Evolutionary conservation across 1,139 yeast species (phyloP).

Genomic region (Sugiyamaella pinicola): DNA sequence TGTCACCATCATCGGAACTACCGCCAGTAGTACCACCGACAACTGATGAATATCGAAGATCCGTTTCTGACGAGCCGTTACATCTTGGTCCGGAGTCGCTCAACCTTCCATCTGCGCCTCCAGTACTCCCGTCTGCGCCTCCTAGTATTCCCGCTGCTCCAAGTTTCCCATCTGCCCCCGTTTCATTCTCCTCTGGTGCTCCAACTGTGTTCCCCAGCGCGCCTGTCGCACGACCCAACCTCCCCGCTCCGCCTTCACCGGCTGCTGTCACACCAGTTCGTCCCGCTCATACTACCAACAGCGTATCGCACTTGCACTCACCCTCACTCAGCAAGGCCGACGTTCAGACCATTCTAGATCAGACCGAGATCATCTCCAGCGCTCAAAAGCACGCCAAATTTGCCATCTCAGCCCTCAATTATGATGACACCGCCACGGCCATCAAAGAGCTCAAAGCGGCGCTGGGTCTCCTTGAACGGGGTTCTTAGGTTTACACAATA

Average conservation of each 20-base stretch:
- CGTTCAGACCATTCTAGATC: slow-evolving; percentile 55
- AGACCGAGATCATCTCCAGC: slow-evolving; percentile 61
- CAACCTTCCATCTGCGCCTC: slow-evolving; percentile 26
- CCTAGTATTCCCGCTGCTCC: slow-evolving; percentile 28
- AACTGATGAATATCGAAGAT: neutral
- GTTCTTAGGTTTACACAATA: neutral
- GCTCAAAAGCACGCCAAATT: slow-evolving; percentile 88
- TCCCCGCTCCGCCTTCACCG: slow-evolving; percentile 19
- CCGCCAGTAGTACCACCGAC: neutral
- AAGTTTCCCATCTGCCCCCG: slow-evolving; percentile 23
- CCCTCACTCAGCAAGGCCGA: slow-evolving; percentile 47
- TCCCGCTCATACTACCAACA: slow-evolving; percentile 12
- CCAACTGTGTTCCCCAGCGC: slow-evolving; percentile 23
- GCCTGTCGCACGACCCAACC: slow-evolving; percentile 24
- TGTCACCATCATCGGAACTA: slow-evolving; percentile 18
- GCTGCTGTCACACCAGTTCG: slow-evolving; percentile 23
- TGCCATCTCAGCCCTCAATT: slow-evolving; percentile 91
- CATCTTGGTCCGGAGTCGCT: slow-evolving; percentile 3
- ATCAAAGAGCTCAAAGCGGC: slow-evolving; percentile 71
- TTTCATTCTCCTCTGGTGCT: slow-evolving; percentile 18
- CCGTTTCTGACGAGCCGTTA: slow-evolving; percentile 23
- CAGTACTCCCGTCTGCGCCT: slow-evolving; percentile 23
- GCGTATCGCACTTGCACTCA: slow-evolving; percentile 24
- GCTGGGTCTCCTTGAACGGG: slow-evolving; percentile 43
- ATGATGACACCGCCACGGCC: slow-evolving; percentile 85